These are phyloP conservation scores for Suillus variegatus DNA, from an alignment of 768 basidiomycete genomes.

Conservation along the genomic window DNA sequence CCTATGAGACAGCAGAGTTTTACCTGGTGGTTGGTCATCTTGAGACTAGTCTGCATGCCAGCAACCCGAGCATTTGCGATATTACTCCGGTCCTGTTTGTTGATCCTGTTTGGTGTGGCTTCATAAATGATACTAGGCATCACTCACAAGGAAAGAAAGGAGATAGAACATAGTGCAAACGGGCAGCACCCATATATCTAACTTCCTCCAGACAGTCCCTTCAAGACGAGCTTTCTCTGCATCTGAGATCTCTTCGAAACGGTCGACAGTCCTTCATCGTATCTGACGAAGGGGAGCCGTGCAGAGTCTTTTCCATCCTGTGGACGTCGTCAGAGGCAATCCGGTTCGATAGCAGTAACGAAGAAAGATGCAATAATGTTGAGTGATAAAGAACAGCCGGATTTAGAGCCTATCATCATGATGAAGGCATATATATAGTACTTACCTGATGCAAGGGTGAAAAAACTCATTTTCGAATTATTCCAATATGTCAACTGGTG, in stretches of 20 bases:
- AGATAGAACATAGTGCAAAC: slow-evolving; percentile 52
- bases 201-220: slow-evolving; percentile 46
- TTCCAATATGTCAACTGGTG: too few relatives aligned
- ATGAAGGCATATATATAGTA: background rate
- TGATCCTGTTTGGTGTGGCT: background rate
- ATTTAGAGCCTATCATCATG: background rate
- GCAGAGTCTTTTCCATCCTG: slow-evolving; percentile 11
- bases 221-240: slow-evolving; percentile 32
- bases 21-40: slow-evolving; percentile 29
- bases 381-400: background rate
- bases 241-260: slow-evolving; percentile 15
- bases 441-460: background rate
- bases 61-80: slow-evolving; percentile 63
- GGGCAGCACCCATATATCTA: slow-evolving; percentile 50
- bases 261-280: slow-evolving; percentile 13
- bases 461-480: background rate
- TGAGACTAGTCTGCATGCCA: slow-evolving; percentile 55
- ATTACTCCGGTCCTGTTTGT: slow-evolving; percentile 40
- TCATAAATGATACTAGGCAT: background rate
- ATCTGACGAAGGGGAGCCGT: background rate
- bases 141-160: slow-evolving; percentile 53
- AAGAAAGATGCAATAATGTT: background rate
- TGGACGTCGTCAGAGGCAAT: background rate
- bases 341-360: background rate
- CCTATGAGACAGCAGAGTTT: background rate